Base-by-base conservation (phyloP, 1,284 basidiomycete genomes). In the Naganishia albida region DNA sequence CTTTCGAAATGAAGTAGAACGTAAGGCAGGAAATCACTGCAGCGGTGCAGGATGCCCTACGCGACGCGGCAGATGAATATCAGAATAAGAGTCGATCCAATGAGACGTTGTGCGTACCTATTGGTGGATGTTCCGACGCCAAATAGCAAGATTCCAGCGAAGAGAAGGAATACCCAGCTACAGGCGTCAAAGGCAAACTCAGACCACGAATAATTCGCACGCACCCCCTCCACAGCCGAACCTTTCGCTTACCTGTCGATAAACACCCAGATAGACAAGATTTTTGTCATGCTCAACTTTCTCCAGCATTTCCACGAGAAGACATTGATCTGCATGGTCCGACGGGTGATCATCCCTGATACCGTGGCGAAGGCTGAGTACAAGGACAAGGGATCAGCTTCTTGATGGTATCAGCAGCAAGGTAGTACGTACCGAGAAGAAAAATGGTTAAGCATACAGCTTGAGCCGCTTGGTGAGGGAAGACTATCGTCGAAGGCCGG, bases 1-100 rank as follows among this genome's bases (percentile, higher is more conserved):
- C 43, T 25, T 56, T 56, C 39, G 54, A 56, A n/a, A 56, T 56
- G n/a, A 56, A 56, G 42, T 56, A 56, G 26, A 56, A 56, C 12
- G 54, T 56, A 23, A 56, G 42, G 43, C 54, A 56, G 3, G 54
- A 39, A 12, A 56, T 30, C 4, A 56, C 54, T n/a, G 39, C 54
- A 3, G 54, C 54, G 15, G 38, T 56, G 25, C 54, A 56, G 12
- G 54, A 42, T 7, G 54, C 28, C 4, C 54, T 56, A 34, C 34
- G 34, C 4, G 34, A 34, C 34, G 34, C 34, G 34, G 53, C 2
- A 8, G n/a, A 10, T 20, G 20, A 20, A 30, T 7, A 23, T 26
- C 38, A n/a, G n/a, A n/a, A n/a, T n/a, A n/a, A n/a, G n/a, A n/a
- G 4, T 20, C 20, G 4, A 20, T 20, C 28, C 2, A 23, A 53